A percentile compares a stretch with the other conserved stretches of the same genome.
Evolutionary conservation across 2,329 filamentous ascomycete species (phyloP).

Genomic region (Colletotrichum sp.): DNA sequence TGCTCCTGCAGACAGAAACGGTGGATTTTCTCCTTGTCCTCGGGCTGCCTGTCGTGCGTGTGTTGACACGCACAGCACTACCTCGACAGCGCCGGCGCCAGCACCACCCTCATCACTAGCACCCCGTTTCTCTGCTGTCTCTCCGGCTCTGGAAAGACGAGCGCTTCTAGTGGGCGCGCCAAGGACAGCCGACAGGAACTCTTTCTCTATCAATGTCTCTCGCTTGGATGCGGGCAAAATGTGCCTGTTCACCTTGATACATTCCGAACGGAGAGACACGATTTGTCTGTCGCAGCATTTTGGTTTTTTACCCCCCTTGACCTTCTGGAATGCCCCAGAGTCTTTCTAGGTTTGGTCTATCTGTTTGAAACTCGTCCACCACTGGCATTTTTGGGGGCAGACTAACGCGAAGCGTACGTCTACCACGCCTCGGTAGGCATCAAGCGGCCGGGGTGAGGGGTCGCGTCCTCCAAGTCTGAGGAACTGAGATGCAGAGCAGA

Average conservation of each 20-base stretch:
- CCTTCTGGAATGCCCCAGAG: constrained; percentile 12
- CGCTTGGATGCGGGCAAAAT: background rate
- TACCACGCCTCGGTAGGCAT: background rate
- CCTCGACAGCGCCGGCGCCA: background rate
- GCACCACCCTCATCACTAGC: background rate
- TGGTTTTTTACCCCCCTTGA: background rate
- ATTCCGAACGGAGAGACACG: background rate
- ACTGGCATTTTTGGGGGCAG: background rate
- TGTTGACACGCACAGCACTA: background rate
- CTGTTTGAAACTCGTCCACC: background rate
- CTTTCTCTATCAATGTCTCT: background rate
- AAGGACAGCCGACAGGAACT: background rate
- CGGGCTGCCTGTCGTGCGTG: background rate
- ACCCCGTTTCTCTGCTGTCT: background rate
- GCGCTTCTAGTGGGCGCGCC: background rate
- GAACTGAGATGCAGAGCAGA: background rate
- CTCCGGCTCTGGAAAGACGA: background rate
- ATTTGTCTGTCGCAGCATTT: background rate
- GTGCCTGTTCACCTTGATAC: background rate
- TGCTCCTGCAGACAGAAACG: background rate
- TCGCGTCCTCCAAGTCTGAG: background rate
- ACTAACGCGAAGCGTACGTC: background rate
- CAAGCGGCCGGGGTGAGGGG: background rate
- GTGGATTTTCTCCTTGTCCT: background rate
- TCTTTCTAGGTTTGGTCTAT: background rate